These are phyloP conservation scores for Hypericum perforatum DNA, from an alignment of 345 rosid species.

Conservation along the genomic window DNA sequence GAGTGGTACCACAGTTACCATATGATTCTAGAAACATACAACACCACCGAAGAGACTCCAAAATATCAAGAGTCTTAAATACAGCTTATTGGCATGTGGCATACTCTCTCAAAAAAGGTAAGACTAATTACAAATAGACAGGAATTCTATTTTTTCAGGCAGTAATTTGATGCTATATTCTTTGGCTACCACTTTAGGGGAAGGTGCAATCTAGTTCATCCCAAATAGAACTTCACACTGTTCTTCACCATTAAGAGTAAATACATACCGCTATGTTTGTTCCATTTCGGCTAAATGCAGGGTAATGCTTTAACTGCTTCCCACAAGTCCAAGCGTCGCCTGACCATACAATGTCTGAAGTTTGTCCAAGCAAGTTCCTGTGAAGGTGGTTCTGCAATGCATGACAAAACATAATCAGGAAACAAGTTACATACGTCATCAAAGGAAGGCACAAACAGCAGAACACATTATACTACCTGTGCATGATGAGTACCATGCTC, in stretches of 20 bases:
- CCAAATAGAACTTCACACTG: neutral
- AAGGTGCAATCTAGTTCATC: too few species aligned
- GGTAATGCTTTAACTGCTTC: slow-evolving; percentile 89
- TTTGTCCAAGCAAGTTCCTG: slow-evolving; percentile 39
- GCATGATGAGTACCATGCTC: slow-evolving; percentile 31
- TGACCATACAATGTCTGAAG: slow-evolving; percentile 77
- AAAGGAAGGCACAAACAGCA: slow-evolving; percentile 9
- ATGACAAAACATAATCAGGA: slow-evolving; percentile 3
- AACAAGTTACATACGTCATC: slow-evolving; percentile 8
- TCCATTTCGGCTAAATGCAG: slow-evolving; percentile 75
- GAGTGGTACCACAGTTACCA: neutral
- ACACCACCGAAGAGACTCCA: neutral
- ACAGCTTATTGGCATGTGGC: too few species aligned
- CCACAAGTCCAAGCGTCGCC: slow-evolving; percentile 83
- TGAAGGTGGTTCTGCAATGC: slow-evolving; percentile 41
- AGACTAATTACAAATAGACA: too few species aligned
- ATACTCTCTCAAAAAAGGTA: too few species aligned
- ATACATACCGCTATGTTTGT: slow-evolving; percentile 67
- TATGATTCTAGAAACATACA: neutral
- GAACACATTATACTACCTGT: slow-evolving; percentile 26
- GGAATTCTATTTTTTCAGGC: too few species aligned
- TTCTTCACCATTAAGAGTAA: neutral
- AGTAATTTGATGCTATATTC: too few species aligned
- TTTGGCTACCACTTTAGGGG: too few species aligned
- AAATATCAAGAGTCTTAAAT: neutral